A percentile compares a stretch with the other conserved stretches of the same genome.
phyloP scores from a whole-genome alignment of 2,329 filamentous ascomycete species.

The Teratosphaeria viscida region DNA sequence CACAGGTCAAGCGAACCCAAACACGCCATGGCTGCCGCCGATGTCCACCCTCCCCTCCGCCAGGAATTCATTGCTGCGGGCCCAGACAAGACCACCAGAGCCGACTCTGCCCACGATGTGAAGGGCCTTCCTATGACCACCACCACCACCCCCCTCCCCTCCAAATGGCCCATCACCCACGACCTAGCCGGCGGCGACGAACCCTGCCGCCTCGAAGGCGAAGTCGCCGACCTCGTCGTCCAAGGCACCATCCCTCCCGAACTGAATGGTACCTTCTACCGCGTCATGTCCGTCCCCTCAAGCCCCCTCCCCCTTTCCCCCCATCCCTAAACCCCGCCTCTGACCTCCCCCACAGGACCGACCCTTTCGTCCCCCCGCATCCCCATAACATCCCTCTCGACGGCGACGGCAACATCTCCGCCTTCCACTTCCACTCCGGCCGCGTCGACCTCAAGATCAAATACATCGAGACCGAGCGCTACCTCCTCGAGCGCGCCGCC shows the following conservation, averaged over 20 bases:
- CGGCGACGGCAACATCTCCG: constrained; percentile 35
- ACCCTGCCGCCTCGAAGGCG: constrained; percentile 32
- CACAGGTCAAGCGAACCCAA: too few species aligned
- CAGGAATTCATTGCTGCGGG: too few species aligned
- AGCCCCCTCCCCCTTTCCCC: too few species aligned
- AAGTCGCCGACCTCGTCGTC: constrained; percentile 24
- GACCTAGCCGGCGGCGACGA: constrained; percentile 4
- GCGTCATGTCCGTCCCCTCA: constrained; percentile 23
- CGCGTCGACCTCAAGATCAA: constrained; percentile 34
- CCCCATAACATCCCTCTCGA: constrained; percentile 45
- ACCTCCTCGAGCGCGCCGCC: constrained; percentile 29
- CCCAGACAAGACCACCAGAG: not conserved
- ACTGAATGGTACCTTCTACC: constrained; percentile 28
- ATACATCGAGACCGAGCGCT: constrained; percentile 35
- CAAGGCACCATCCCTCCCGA: constrained; percentile 22
- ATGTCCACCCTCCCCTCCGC: too few species aligned
- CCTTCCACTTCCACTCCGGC: constrained; percentile 32
- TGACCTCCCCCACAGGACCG: constrained; percentile 38
- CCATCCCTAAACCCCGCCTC: not conserved
- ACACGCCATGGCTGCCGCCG: too few species aligned
- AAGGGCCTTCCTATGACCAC: not conserved
- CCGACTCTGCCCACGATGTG: not conserved
- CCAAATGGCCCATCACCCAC: not conserved
- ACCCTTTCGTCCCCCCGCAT: constrained; percentile 39
- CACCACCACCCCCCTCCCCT: not conserved